Percentiles rank a stretch among this genome's conserved stretches.
These are phyloP conservation scores for Tausonia pullulans DNA, from an alignment of 1,284 basidiomycete species.

Conservation along the genomic window DNA sequence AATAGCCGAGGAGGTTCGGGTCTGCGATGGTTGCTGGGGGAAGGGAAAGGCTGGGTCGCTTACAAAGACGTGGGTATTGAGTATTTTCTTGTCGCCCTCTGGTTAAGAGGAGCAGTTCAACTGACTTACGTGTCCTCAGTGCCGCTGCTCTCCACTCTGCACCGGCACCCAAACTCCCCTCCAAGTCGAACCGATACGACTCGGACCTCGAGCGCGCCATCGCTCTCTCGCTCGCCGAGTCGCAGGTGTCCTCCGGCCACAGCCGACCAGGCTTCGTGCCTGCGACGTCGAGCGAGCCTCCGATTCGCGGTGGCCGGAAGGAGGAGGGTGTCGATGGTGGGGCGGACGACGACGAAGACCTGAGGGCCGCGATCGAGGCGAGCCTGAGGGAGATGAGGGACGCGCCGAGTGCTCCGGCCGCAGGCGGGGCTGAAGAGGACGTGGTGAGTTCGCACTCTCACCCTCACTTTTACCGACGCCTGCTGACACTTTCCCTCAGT, in stretches of 20 bases:
- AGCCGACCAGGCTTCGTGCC: conserved; percentile 54
- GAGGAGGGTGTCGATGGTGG: conserved; percentile 20
- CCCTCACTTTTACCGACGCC: not conserved
- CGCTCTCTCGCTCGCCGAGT: conserved; percentile 73
- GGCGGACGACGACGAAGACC: conserved; percentile 58
- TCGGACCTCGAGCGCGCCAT: conserved; percentile 90
- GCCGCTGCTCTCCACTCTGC: not conserved
- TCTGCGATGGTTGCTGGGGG: conserved; percentile 80
- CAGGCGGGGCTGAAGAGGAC: conserved; percentile 41
- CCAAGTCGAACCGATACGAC: conserved; percentile 42
- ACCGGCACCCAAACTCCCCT: conserved; percentile 23
- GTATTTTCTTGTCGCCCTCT: too few species aligned
- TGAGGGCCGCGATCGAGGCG: conserved; percentile 90
- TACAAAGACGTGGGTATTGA: conserved; percentile 30
- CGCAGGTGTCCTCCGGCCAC: conserved; percentile 32
- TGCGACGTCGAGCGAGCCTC: conserved; percentile 38
- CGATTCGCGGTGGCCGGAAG: conserved; percentile 16
- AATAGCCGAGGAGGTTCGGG: conserved; percentile 82
- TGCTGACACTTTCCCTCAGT: not conserved
- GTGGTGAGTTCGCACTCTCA: conserved; percentile 21
- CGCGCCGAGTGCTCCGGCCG: conserved; percentile 62
- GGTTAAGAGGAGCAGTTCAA: too few species aligned
- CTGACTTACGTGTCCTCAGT: conserved; percentile 20
- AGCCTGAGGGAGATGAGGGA: conserved; percentile 75
- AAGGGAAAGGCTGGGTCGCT: conserved; percentile 42